These are phyloP conservation scores for Diaporthe nobilis DNA, from an alignment of 2,329 filamentous ascomycete species.

Conservation along the genomic window DNA sequence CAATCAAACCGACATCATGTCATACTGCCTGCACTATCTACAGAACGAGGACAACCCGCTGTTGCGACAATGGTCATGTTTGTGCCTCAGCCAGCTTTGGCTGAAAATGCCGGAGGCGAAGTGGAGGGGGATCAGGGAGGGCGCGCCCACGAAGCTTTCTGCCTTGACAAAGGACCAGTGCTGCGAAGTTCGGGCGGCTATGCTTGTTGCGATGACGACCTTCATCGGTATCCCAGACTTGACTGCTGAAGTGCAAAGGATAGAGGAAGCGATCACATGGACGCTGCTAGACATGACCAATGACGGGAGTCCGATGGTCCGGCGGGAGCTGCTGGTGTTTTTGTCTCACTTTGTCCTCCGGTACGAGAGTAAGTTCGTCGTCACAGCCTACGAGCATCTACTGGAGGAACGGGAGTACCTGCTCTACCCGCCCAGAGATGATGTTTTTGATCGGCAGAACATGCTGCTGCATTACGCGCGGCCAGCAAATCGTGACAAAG, in stretches of 20 bases:
- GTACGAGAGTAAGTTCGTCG: slow-evolving; percentile 92
- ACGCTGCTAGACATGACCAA: slow-evolving; percentile 92
- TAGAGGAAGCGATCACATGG: slow-evolving; percentile 92
- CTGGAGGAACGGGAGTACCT: slow-evolving; percentile 84
- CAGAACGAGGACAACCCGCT: slow-evolving; percentile 89
- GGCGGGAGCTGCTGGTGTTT: slow-evolving; percentile 93
- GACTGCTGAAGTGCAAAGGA: slow-evolving; percentile 89
- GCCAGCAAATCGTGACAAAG: slow-evolving; percentile 67
- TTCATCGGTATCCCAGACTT: slow-evolving; percentile 95
- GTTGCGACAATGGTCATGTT: slow-evolving; percentile 93
- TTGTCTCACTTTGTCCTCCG: slow-evolving; percentile 91
- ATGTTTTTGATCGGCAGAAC: slow-evolving; percentile 70
- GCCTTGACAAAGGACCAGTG: slow-evolving; percentile 87
- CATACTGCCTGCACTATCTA: slow-evolving; percentile 87
- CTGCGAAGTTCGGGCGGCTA: slow-evolving; percentile 92
- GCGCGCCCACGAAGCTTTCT: slow-evolving; percentile 85
- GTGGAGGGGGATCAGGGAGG: slow-evolving; percentile 92
- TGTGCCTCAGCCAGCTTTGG: slow-evolving; percentile 97
- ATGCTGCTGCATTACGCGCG: slow-evolving; percentile 74
- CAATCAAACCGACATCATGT: slow-evolving; percentile 90
- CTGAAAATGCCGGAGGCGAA: slow-evolving; percentile 92
- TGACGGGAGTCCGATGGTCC: slow-evolving; percentile 93
- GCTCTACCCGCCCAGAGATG: slow-evolving; percentile 66
- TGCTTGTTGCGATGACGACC: slow-evolving; percentile 92
- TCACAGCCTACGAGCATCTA: slow-evolving; percentile 92